phyloP scores from a whole-genome alignment of 345 rosid genomes.

The Cochlearia excelsa region DNA sequence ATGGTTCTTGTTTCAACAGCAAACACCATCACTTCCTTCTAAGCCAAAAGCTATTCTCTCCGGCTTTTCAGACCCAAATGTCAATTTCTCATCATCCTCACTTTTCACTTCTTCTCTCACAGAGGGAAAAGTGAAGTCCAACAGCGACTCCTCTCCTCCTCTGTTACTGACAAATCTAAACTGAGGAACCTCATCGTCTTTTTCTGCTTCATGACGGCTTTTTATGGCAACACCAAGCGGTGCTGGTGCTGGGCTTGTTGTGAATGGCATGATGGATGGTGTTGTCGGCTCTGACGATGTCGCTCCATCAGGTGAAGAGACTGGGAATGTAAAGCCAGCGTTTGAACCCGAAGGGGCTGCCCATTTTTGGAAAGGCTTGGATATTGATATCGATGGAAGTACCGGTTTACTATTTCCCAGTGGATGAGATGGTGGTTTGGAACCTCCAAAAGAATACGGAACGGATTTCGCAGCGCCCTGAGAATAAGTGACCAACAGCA shows the following conservation, averaged over 20 bases:
- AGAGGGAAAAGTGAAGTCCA: no score
- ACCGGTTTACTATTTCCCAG: slow-evolving; percentile 48
- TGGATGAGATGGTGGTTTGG: slow-evolving; percentile 46
- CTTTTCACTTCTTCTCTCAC: no score
- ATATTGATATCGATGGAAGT: slow-evolving; percentile 54
- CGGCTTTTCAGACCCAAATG: no score
- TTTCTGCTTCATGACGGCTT: slow-evolving; percentile 36
- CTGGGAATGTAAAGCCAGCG: slow-evolving; percentile 65
- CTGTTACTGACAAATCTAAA: slow-evolving; percentile 53
- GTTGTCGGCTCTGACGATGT: slow-evolving; percentile 74
- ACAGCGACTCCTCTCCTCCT: no score
- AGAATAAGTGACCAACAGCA: slow-evolving; percentile 24
- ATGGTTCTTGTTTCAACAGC: slow-evolving; percentile 41
- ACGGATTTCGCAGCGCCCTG: slow-evolving; percentile 44
- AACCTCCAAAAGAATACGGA: slow-evolving; percentile 33
- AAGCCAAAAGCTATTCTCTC: no score
- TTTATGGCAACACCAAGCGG: slow-evolving; percentile 12
- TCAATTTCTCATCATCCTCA: no score
- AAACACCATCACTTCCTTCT: slow-evolving; percentile 48
- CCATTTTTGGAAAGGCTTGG: slow-evolving; percentile 55
- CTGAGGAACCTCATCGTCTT: slow-evolving; percentile 48
- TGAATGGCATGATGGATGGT: slow-evolving; percentile 62
- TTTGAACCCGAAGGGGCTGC: slow-evolving; percentile 47
- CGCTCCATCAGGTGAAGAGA: slow-evolving; percentile 49
- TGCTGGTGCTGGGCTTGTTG: slow-evolving; percentile 29